Conservation (phyloP, 257 asterid species). For the Coffea canephora region DNA sequence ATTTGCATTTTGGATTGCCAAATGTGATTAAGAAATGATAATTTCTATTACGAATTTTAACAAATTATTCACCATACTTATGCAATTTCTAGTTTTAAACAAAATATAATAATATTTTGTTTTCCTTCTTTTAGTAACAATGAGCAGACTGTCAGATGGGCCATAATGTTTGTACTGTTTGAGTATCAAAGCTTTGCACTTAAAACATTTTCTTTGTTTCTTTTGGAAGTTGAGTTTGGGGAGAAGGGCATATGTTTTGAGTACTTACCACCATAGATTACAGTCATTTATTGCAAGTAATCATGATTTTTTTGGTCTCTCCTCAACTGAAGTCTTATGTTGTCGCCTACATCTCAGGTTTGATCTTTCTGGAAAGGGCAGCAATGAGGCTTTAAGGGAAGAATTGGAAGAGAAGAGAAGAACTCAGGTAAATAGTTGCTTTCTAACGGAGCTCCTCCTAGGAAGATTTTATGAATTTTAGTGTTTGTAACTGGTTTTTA, state of each 20-base stretch:
- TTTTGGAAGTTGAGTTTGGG: not conserved
- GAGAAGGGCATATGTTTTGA: not conserved
- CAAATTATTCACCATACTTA: not conserved
- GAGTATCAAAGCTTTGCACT: not conserved
- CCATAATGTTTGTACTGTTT: not conserved
- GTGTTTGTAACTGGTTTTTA: conserved; percentile 10
- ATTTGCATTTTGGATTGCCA: not conserved
- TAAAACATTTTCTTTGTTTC: not conserved
- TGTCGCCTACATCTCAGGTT: conserved; percentile 55
- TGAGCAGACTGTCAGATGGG: not conserved
- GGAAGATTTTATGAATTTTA: conserved; percentile 8
- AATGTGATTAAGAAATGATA: not conserved
- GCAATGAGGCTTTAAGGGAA: conserved; percentile 58
- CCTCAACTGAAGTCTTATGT: conserved; percentile 18
- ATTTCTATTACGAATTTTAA: not conserved
- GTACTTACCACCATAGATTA: not conserved
- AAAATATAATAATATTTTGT: not conserved
- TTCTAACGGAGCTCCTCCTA: conserved; percentile 6
- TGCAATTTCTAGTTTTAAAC: not conserved
- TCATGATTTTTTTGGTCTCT: not conserved
- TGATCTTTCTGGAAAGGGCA: conserved; percentile 82
- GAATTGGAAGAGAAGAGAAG: conserved; percentile 82
- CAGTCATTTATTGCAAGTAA: not conserved
- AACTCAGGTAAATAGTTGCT: conserved; percentile 55
- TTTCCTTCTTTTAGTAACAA: not conserved